Evolutionary conservation across 1,284 basidiomycete genomes (phyloP), one percentile per base, ranked within the genome.

Genomic region (Ceratobasidium sp.): DNA sequence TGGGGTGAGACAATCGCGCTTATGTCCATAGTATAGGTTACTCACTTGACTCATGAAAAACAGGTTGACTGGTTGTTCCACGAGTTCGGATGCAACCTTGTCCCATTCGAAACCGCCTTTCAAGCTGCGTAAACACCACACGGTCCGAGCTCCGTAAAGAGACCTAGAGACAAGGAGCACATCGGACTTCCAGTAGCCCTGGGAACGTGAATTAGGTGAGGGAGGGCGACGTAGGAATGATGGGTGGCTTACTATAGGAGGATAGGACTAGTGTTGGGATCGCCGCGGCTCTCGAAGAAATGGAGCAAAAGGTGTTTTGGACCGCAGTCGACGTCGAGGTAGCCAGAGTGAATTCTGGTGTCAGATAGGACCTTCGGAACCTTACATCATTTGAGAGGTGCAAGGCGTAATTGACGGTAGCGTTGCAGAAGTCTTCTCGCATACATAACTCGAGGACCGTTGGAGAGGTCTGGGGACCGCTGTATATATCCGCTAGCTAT

Each of bases 281-380:
- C 83, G 52, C 85, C 84, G 73, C 92, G 83, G 63, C 89, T 91
- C 80, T 93, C 91, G 80, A 95, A 94, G 83, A 94, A 94, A 81
- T 92, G 92, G 82, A 95, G 95, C 83, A 93, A 95, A 78, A 89
- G 84, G 75, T 89, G 88, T 74, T 89, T 86, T 7, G 90, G 89
- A 75, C 88, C 85, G 55, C 87, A 86, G 72, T 92, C 90, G 67
- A 91, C 89, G 78, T 90, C 88, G 28, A 89, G 79, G 77, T 89
- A 89, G 0, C 88, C 88, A 0, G 89, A 88, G 75, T 88, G 89
- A 16, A 84, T 85, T 73, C 85, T 59, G 55, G 14, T 32, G 47
- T 14, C 30, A 57, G 47, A 61, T 47, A 5, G 11, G 11, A 11
- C 6, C 35, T 38, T 35, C 11, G 26, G 23, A 69, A n/a, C 21